Percentiles rank a stretch among this genome's conserved stretches.
These are phyloP conservation scores for Saitozyma podzolica DNA, from an alignment of 768 basidiomycete species.

Conservation along the genomic window DNA sequence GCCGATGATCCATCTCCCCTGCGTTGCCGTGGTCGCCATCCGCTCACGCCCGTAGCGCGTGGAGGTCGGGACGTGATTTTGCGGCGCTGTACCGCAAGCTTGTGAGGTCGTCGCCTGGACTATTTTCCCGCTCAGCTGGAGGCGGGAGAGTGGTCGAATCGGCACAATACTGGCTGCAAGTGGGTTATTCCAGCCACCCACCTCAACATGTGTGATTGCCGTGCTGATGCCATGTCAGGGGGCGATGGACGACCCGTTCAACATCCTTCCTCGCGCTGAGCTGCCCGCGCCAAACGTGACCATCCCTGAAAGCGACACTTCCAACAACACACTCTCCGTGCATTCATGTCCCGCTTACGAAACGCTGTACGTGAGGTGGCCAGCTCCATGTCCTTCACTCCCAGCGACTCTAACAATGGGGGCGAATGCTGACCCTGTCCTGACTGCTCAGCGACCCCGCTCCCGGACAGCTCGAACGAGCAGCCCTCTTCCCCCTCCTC, in stretches of 20 bases:
- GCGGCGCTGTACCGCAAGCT: conserved; percentile 24
- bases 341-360: conserved; percentile 42
- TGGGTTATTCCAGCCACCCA: conserved; percentile 14
- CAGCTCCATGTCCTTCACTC: background rate
- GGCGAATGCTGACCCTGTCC: background rate
- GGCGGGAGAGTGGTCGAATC: conserved; percentile 34
- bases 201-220: no score
- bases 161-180: conserved; percentile 40
- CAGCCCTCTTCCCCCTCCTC: conserved; percentile 16
- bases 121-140: conserved; percentile 37
- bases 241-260: conserved; percentile 30
- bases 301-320: conserved; percentile 24
- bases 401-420: background rate
- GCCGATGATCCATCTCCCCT: background rate
- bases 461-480: conserved; percentile 17
- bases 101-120: conserved; percentile 10
- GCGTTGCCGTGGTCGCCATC: conserved; percentile 1
- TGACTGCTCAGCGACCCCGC: conserved; percentile 15
- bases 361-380: conserved; percentile 8
- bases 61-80: conserved; percentile 32
- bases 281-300: conserved; percentile 30
- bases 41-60: conserved; percentile 23
- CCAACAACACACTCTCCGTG: conserved; percentile 45
- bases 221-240: conserved; percentile 20
- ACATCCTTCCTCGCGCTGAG: conserved; percentile 5